Percentiles rank a stretch among this genome's conserved stretches.
Evolutionary conservation across 2,329 filamentous ascomycete genomes (phyloP).

Genomic region (Neonectria neomacrospora): DNA sequence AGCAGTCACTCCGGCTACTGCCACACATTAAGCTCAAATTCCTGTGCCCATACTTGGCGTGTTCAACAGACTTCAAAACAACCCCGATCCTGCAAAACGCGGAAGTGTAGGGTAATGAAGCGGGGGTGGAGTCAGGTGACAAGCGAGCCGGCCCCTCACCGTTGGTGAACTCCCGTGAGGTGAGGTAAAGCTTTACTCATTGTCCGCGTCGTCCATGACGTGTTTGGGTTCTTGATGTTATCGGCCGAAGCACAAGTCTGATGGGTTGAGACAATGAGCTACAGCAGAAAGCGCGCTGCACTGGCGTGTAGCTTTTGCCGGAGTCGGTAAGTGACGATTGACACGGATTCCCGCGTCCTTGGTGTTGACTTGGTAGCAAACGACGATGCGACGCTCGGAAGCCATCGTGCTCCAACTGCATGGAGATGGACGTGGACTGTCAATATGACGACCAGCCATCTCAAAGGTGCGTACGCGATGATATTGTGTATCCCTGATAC

Average conservation of each 20-base stretch:
- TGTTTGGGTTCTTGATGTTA: background rate
- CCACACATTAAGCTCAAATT: too few species aligned
- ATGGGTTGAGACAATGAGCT: conserved; percentile 38
- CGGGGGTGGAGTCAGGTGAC: background rate
- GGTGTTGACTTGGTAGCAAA: conserved; percentile 33
- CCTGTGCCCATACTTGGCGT: too few species aligned
- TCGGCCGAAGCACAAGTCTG: too few species aligned
- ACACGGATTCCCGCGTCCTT: background rate
- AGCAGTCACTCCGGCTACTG: too few species aligned
- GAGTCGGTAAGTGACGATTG: conserved; percentile 35
- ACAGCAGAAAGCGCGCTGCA: conserved; percentile 43
- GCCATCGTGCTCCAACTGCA: conserved; percentile 41
- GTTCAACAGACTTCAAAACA: background rate
- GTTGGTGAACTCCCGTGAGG: background rate
- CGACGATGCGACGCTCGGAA: conserved; percentile 45
- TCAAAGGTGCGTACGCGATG: conserved; percentile 31
- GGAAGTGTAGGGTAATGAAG: background rate
- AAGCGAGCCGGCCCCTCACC: background rate
- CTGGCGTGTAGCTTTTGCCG: conserved; percentile 46
- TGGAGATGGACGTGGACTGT: conserved; percentile 42
- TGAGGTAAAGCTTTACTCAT: background rate
- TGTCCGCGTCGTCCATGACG: background rate
- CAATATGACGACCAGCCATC: conserved; percentile 45
- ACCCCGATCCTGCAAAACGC: background rate
- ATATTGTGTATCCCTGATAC: background rate